These are phyloP conservation scores for Apiotrichum mycotoxinovorans DNA, from an alignment of 1,284 basidiomycete species.

Conservation along the genomic window DNA sequence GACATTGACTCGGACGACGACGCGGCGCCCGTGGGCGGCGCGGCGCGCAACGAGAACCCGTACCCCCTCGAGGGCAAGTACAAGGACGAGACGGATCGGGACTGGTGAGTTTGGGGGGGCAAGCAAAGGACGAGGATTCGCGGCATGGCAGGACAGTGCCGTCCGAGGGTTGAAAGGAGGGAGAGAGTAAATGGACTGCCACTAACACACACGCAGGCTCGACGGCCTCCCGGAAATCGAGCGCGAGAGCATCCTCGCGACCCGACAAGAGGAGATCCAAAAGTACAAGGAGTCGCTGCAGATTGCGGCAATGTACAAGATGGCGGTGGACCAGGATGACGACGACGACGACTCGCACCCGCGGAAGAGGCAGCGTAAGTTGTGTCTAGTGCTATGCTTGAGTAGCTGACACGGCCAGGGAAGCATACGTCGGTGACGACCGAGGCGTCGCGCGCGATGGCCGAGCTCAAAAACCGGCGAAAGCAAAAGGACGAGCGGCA, in stretches of 20 bases:
- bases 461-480: constrained; percentile 75
- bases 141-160: too few species aligned
- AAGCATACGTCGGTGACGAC: constrained; percentile 73
- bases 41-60: constrained; percentile 54
- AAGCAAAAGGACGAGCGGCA: constrained; percentile 56
- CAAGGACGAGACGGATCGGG: constrained; percentile 73
- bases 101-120: constrained; percentile 57
- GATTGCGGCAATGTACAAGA: constrained; percentile 68
- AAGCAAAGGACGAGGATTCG: too few species aligned
- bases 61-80: constrained; percentile 91
- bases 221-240: constrained; percentile 78
- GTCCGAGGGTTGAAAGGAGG: too few species aligned
- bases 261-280: constrained; percentile 75
- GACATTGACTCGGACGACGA: constrained; percentile 42
- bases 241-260: constrained; percentile 76
- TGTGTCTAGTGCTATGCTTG: not conserved
- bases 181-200: too few species aligned
- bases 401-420: constrained; percentile 54
- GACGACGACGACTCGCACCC: constrained; percentile 34
- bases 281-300: constrained; percentile 68
- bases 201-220: constrained; percentile 57
- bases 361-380: constrained; percentile 57
- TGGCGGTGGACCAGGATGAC: constrained; percentile 50
- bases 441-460: constrained; percentile 74
- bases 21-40: constrained; percentile 17